phyloP scores from a whole-genome alignment of 768 basidiomycete species.

The Porphyrellus cyaneotinctus region DNA sequence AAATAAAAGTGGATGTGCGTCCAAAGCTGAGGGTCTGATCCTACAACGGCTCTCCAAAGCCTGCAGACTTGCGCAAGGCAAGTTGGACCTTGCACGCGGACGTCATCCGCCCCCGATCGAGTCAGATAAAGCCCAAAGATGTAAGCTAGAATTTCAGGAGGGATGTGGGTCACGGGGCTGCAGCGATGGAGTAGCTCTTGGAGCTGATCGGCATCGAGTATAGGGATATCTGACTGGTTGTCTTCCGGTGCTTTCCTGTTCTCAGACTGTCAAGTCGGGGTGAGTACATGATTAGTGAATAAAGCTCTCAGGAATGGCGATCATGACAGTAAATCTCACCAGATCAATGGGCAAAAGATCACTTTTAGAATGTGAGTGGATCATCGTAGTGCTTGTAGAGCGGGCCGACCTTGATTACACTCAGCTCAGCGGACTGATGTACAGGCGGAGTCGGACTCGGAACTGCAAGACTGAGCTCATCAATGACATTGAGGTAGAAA shows the following conservation, averaged over 20 bases:
- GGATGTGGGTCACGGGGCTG: slow-evolving; percentile 7
- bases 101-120: background rate
- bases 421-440: too few relatives aligned
- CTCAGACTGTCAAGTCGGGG: background rate
- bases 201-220: too few relatives aligned
- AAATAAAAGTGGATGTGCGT: slow-evolving; percentile 17
- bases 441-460: too few relatives aligned
- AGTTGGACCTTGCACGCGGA: background rate
- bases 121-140: slow-evolving; percentile 12
- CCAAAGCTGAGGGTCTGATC: slow-evolving; percentile 20
- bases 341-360: background rate
- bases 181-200: background rate
- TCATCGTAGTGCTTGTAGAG: background rate
- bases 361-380: background rate
- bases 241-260: too few relatives aligned
- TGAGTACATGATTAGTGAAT: background rate
- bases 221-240: too few relatives aligned
- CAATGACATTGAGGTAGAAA: too few relatives aligned
- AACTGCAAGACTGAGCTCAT: too few relatives aligned
- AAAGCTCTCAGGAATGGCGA: background rate
- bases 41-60: background rate
- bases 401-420: too few relatives aligned
- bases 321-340: background rate
- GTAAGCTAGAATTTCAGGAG: slow-evolving; percentile 34
- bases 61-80: background rate